Evolutionary conservation across 441 rosid species (phyloP).

Genomic region (Flueggea neowawraea): DNA sequence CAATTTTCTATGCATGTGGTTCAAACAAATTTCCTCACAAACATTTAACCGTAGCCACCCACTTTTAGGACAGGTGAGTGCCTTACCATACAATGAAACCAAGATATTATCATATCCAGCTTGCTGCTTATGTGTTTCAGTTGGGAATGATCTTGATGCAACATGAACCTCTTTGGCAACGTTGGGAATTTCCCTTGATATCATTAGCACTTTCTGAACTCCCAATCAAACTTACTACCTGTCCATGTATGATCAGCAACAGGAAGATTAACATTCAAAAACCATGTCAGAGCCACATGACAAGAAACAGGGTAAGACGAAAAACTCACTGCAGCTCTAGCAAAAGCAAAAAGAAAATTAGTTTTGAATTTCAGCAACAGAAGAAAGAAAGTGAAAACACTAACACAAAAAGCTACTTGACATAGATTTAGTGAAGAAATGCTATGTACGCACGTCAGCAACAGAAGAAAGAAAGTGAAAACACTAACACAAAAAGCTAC

Average conservation of each 20-base stretch:
- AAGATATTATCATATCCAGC: slow-evolving; percentile 44
- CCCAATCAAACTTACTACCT: slow-evolving; percentile 81
- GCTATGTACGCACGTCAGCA: no score
- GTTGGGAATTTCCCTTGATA: slow-evolving; percentile 59
- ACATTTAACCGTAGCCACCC: slow-evolving; percentile 1
- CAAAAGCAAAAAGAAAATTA: no score
- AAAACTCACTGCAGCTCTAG: no score
- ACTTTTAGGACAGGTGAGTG: neutral
- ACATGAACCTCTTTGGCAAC: slow-evolving; percentile 87
- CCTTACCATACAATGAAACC: slow-evolving; percentile 85
- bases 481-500: no score
- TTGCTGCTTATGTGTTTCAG: slow-evolving; percentile 38
- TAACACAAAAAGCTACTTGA: no score
- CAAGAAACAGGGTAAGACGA: no score
- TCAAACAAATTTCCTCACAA: neutral
- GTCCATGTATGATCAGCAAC: slow-evolving; percentile 8
- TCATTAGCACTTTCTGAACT: slow-evolving; percentile 63
- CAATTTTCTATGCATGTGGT: slow-evolving; percentile 3
- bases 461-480: no score
- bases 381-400: no score
- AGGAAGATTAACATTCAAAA: neutral
- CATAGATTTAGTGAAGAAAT: no score
- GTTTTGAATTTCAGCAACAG: no score
- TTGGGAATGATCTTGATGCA: slow-evolving; percentile 46
- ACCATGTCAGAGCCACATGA: no score